Evolutionary conservation across 768 basidiomycete species (phyloP).

Genomic region (Candolleomyces efflorescens): DNA sequence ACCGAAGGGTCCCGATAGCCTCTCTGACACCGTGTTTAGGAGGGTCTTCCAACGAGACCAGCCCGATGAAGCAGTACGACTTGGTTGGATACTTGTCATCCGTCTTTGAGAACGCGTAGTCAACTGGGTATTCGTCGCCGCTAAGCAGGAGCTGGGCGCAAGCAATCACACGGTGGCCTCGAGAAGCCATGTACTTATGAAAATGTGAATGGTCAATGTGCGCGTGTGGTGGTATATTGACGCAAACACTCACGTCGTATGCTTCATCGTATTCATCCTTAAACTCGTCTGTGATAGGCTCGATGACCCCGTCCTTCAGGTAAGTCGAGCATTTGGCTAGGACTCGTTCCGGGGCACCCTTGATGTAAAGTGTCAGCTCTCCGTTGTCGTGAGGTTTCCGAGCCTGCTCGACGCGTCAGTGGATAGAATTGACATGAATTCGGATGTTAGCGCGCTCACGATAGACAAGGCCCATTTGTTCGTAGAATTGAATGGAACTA

Average conservation of each 20-base stretch:
- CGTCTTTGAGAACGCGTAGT: slow-evolving; percentile 50
- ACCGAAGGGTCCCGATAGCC: slow-evolving; percentile 64
- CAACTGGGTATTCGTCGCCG: slow-evolving; percentile 39
- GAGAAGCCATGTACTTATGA: slow-evolving; percentile 68
- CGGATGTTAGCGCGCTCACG: too few species aligned
- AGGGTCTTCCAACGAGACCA: slow-evolving; percentile 67
- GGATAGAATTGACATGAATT: too few species aligned
- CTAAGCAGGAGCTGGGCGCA: slow-evolving; percentile 59
- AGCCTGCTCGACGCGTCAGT: slow-evolving; percentile 30
- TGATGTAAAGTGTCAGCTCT: slow-evolving; percentile 51
- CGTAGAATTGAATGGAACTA: slow-evolving; percentile 67
- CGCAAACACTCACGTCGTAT: slow-evolving; percentile 43
- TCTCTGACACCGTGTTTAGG: slow-evolving; percentile 71
- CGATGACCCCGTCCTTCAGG: slow-evolving; percentile 43
- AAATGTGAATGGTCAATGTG: background rate
- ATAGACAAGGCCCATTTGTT: slow-evolving; percentile 75
- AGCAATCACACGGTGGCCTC: slow-evolving; percentile 72
- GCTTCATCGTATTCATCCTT: slow-evolving; percentile 51
- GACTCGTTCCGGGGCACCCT: slow-evolving; percentile 69
- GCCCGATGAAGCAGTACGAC: slow-evolving; percentile 60
- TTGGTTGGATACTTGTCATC: slow-evolving; percentile 49
- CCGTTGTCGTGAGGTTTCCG: slow-evolving; percentile 52
- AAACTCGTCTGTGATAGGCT: slow-evolving; percentile 56
- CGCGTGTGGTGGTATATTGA: background rate
- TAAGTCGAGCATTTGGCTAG: slow-evolving; percentile 60